These are phyloP conservation scores for Geotrichum siamense DNA, from an alignment of 1,139 yeast genomes.

Conservation along the genomic window DNA sequence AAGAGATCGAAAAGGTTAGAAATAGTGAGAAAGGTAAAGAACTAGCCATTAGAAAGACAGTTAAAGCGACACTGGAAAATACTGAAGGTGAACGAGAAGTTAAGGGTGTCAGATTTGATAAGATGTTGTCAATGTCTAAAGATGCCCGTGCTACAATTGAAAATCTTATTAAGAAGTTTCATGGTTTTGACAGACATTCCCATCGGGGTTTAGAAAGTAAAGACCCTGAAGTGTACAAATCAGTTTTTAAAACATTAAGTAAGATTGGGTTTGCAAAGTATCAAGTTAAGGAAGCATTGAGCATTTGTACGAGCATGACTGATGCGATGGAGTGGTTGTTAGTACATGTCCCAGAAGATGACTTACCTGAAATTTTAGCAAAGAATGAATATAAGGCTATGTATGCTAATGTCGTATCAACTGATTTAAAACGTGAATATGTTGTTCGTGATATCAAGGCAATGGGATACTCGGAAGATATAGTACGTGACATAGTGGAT, in stretches of 20 bases:
- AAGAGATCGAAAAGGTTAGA: conserved; percentile 19
- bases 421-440: conserved; percentile 41
- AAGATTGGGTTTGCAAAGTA: conserved; percentile 59
- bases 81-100: not conserved
- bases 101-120: conserved; percentile 25
- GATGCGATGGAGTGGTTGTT: conserved; percentile 70
- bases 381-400: conserved; percentile 29
- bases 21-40: conserved; percentile 19
- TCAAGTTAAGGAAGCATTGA: conserved; percentile 67
- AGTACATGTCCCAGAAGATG: conserved; percentile 90
- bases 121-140: conserved; percentile 31
- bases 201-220: not conserved
- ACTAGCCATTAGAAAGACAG: conserved; percentile 18
- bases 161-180: conserved; percentile 27
- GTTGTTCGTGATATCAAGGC: conserved; percentile 50
- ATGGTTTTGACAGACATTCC: conserved; percentile 24
- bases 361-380: conserved; percentile 53
- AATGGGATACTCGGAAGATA: conserved; percentile 65
- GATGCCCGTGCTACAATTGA: conserved; percentile 31
- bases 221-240: conserved; percentile 2
- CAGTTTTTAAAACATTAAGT: conserved; percentile 28
- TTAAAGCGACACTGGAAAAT: conserved; percentile 17
- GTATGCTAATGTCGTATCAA: conserved; percentile 33
- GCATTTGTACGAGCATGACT: conserved; percentile 45
- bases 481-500: conserved; percentile 47